Evolutionary conservation across 208 protist species (phyloP), one percentile per base, ranked within the genome.

Genomic region (Leishmania aethiopica): DNA sequence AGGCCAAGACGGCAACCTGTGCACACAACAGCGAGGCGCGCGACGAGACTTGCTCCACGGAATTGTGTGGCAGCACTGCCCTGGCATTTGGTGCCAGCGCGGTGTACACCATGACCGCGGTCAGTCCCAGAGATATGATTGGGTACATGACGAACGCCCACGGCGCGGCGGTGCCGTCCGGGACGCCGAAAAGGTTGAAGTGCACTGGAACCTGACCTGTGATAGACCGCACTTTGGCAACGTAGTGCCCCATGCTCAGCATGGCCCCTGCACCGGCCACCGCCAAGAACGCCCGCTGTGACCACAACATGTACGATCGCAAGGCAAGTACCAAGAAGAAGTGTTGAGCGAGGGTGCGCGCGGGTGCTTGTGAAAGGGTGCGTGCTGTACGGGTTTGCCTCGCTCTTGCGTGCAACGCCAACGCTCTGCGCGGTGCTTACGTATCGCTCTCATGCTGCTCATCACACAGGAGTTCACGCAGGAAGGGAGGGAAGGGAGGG

Each of bases 71-170:
- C 55, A 82, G 13, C 3, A 51, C 62, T 2, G 55, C 51, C 6
- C 25, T 55, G 6, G 73, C 19, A 15, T 25, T 53, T 5, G 83
- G 83, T 3, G 40, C 51, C 28, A 67, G 2, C 0, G 60, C 66
- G 15, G 57, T 62, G 37, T 40, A 55, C 25, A 59, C 55, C 76
- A 72, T 45, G 3, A 10, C 62, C 0, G 67, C 55, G 2, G 78
- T 45, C 22, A 77, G 17, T 1, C 72, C 73, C 8, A 83, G 15
- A 8, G 32, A 17, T 10, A 78, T 53, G 8, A 59, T 22, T 0
- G 81, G 84, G 42, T 81, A 85, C n/a, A 88, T 40, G 40, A 82
- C 53, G 40, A 78, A 84, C 2, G 72, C 45, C 84, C 80, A 88
- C 28, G 83, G 66, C 37, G 83, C 71, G 10, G 71, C 78, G 17